Base-by-base conservation (phyloP, 345 rosid genomes). In the Lepidium sativum region DNA sequence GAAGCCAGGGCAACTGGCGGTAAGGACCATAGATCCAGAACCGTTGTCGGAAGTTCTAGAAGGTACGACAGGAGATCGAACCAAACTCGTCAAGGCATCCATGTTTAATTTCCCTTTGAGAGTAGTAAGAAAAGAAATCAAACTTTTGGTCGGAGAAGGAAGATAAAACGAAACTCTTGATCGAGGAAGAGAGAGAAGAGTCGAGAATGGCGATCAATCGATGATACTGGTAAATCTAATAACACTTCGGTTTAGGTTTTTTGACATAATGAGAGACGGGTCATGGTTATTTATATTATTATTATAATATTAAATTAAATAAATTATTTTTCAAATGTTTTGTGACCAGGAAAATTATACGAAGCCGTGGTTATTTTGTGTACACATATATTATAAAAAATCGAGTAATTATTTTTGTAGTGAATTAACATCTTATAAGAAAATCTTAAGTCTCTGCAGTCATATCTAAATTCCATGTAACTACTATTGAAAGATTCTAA, bases 81-180 rank as follows among this genome's bases (percentile, higher is more conserved):
- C 34, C 75, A 74, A 67, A 59, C 71, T 71, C 55, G 80, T 54
- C 18, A 70, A 70, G 8, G 81, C 84, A 21, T 82, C 86, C 89
- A 84, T 84, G 62, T 29, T 55, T 53, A 55, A 5, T 27, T 27
- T 7, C 40, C 20, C 9, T 61, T 50, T 59, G 52, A 44, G 39
- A 15, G 11, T 27, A 9, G 45, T 56, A 16, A 63, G 5, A 32
- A 45, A 0, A 32, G 38, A n/a, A 18, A 33, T 41, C 51, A 43
- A 71, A 4, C 9, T 20, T 67, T 32, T 40, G 60, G 35, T 52
- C 59, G 61, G 61, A 32, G 53, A 20, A 45, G 39, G 35, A 43
- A 72, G 72, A 44, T 57, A 33, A 72, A 57, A 56, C 40, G 34
- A 44, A 63, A 61, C 54, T 23, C 34, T 11, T 31, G 33, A n/a